Conservation (phyloP, 495 filamentous ascomycete species). For the Thozetella sp. region DNA sequence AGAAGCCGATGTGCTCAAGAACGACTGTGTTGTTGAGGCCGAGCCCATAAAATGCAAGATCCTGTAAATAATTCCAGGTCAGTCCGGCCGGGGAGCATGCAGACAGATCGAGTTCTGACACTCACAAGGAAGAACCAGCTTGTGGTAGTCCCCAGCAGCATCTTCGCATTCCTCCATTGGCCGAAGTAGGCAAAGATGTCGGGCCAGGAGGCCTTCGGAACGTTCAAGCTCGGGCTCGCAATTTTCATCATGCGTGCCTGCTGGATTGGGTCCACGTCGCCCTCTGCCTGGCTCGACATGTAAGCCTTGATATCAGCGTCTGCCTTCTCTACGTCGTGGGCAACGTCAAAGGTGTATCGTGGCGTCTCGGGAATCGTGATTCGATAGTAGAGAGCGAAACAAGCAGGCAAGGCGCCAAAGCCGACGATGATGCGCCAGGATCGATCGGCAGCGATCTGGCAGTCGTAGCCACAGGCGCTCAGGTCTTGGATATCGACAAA, state of each 20-base stretch:
- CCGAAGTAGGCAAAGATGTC: slow-evolving; percentile 68
- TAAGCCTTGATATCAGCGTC: slow-evolving; percentile 69
- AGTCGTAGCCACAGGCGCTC: slow-evolving; percentile 57
- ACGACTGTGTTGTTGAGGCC: slow-evolving; percentile 76
- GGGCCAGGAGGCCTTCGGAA: slow-evolving; percentile 65
- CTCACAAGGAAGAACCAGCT: slow-evolving; percentile 79
- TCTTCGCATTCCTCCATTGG: slow-evolving; percentile 72
- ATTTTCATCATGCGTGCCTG: slow-evolving; percentile 30
- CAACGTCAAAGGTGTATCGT: slow-evolving; percentile 77
- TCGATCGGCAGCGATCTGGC: slow-evolving; percentile 72
- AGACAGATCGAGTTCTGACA: slow-evolving; percentile 22
- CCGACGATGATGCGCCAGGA: slow-evolving; percentile 85
- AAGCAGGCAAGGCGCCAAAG: slow-evolving; percentile 75
- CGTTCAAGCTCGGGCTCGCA: slow-evolving; percentile 43
- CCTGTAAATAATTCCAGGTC: slow-evolving; percentile 15
- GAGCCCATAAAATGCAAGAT: slow-evolving; percentile 76
- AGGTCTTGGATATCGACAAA: slow-evolving; percentile 48
- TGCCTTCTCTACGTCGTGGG: slow-evolving; percentile 68
- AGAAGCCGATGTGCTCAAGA: slow-evolving; percentile 64
- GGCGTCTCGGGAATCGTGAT: slow-evolving; percentile 82
- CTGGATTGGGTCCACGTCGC: slow-evolving; percentile 35
- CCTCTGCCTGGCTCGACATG: slow-evolving; percentile 56
- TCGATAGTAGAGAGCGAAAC: slow-evolving; percentile 74
- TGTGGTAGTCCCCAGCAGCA: slow-evolving; percentile 75
- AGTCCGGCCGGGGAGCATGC: too few species aligned